Evolutionary conservation across 148 eudicot genomes (phyloP), one percentile per base, ranked within the genome.

Genomic region (Chenopodium quinoa): DNA sequence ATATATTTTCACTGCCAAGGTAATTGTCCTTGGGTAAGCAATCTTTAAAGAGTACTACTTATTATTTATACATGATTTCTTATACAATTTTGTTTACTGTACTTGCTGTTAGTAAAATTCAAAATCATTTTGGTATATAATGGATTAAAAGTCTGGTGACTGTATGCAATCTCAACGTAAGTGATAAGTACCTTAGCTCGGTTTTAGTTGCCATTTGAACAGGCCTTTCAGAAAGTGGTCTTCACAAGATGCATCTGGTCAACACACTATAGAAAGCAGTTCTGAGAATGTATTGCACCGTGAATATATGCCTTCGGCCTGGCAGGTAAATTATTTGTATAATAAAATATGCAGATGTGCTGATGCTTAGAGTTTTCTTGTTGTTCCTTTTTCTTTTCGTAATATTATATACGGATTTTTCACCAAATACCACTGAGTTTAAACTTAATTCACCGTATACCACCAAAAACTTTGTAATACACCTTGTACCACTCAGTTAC

Each of bases 291-390:
- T 72, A 81, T 75, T 83, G 7, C 90, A 86, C 83, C 93, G 93
- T 83, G 97, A 93, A 79, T 92, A 89, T 82, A 93, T 95, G 97
- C 97, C 97, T 77, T 92, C 89, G 79, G 86, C 87, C 34, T 95
- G 97, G 98, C 98, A 90, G 94, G 98, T 94, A 86, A 65, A 65
- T 8, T 47, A n/a, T 22, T 32, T 79, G 50, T 34, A 64, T 19
- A 22, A 20, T 62, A 0, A 40, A 67, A 46, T 70, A 17, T 80
- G 66, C 50, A 34, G 58, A 22, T 1, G 9, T n/a, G 75, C 9
- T 48, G 9, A 71, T 54, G 17, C 60, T 9, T 11, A 9, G 0
- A 48, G 52, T 0, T 11, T 11, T 9, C 52, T 48, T 10, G 2
- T 48, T 8, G 10, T 48, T 10, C 2, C 52, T 48, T 11, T 48